Base-by-base conservation (phyloP, 805 yeast genomes). In the Ogataea zsoltii region DNA sequence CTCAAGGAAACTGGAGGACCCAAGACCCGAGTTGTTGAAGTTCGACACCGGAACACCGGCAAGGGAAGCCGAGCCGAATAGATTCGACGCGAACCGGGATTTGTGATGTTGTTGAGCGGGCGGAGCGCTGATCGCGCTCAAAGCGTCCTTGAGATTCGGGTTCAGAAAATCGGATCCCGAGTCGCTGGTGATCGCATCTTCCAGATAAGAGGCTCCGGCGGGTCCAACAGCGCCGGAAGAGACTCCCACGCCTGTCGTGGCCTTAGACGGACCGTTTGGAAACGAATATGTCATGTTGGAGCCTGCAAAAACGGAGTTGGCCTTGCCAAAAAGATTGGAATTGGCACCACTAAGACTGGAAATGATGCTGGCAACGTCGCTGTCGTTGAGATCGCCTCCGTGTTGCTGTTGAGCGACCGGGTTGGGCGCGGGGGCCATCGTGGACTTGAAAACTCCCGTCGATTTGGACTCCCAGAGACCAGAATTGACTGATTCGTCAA, bases 51-150 rank as follows among this genome's bases (percentile, higher is more conserved):
- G 74, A 1, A 75, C 76, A 11, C 66, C 68, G 42, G 80, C 74
- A 30, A 82, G 77, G 2, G 85, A 79, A 7, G 85, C 84, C 7
- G 87, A 72, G 2, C 82, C 83, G 54, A 81, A 76, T 34, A 69
- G 34, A 46, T 69, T 72, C 12, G 68, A 40, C 33, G 67, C 65
- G 33, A 65, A 57, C 45, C 75, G 61, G 3, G 66, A 56, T 25
- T 59, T 56, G 18, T 57, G 55, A 31, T 54, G 56, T n/a, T 55
- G 58, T 16, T 55, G 60, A 13, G 64, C 55, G n/a, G 50, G 54
- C 2, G 72, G 65, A 5, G 67, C 66, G 44, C 66, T 62, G 31
- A 65, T 61, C 11, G 66, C 66, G 42, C 62, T 56, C 12, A 65
- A 41, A 2, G 67, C 65, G 38, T 60, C 68, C 38, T 60, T 62